phyloP scores from a whole-genome alignment of 768 basidiomycete genomes.

The Myochromella boudieri region DNA sequence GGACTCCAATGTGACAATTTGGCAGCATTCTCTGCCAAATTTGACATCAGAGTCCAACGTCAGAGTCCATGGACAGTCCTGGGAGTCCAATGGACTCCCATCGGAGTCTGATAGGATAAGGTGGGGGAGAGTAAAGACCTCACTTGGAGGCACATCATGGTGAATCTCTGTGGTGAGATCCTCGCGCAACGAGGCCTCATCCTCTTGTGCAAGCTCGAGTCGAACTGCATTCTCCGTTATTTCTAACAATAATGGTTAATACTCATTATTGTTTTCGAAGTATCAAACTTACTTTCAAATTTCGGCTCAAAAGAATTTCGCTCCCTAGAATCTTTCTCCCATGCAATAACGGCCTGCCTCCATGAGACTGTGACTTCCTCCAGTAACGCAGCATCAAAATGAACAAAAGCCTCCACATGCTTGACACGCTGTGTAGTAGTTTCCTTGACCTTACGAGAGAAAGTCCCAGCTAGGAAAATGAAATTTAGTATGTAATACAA shows the following conservation, averaged over 20 bases:
- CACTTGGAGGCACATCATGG: constrained; percentile 14
- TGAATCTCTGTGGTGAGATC: neutral
- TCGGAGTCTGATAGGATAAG: no score
- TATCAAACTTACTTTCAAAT: neutral
- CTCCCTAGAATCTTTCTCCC: constrained; percentile 4
- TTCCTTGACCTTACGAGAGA: constrained; percentile 14
- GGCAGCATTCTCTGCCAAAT: no score
- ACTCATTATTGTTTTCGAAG: neutral
- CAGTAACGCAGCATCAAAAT: constrained; percentile 8
- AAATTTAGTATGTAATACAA: neutral
- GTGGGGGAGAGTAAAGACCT: no score
- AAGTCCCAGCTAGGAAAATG: constrained; percentile 3
- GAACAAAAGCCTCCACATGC: constrained; percentile 12
- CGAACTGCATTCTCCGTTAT: constrained; percentile 9
- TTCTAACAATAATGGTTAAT: neutral
- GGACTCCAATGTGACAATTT: no score
- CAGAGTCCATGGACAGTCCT: no score
- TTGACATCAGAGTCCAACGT: no score
- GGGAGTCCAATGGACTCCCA: no score
- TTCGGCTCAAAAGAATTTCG: constrained; percentile 6
- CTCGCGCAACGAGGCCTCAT: no score
- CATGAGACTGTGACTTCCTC: neutral
- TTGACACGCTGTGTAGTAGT: neutral
- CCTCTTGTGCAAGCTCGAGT: constrained; percentile 11
- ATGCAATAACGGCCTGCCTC: constrained; percentile 5